Evolutionary conservation across 2,329 filamentous ascomycete species (phyloP), one percentile per base, ranked within the genome.

Genomic region (Colletotrichum brevisporum): DNA sequence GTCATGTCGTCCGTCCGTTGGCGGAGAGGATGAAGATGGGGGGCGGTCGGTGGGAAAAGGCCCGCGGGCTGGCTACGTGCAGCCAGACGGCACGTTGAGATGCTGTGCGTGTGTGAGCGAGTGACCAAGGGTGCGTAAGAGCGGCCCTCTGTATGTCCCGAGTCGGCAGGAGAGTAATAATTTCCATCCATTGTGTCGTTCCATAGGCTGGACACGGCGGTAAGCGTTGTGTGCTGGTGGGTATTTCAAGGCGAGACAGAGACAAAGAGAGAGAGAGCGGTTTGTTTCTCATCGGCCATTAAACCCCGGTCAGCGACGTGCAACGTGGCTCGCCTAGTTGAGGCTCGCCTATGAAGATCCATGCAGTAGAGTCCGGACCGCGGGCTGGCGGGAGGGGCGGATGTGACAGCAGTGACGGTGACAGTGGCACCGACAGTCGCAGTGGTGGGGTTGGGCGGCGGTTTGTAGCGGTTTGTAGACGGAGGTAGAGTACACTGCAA

Each of bases 311-410:
- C 67, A 54, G 60, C 56, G 71, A 60, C 39, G 70, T 72, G 71
- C 71, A 72, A 72, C 71, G 71, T 72, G 71, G 71, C 71, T 70
- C 67, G 71, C 70, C 63, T 72, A 48, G 52, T 52, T 47, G 47
- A 72, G 69, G 65, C 69, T 71, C 61, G 69, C 61, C 69, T 72
- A 36, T 54, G 56, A 63, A 61, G 64, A 71, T 67, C 70, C 67
- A 67, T 64, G 63, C 63, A 71, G 58, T 16, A 67, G 18, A 56
- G 67, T 55, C 70, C 67, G 70, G 67, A 69, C 70, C 48, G 53
- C 63, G 50, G 67, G 52, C 70, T 69, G 58, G 70, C 55, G 67
- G 55, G 61, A 71, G 67, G 60, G 67, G 67, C 70, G 67, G 70
- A 57, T 63, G 61, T 62, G 69, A 55, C 54, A 45, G 57, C 39